These are phyloP conservation scores for Alopecurus myosuroides DNA, from an alignment of 176 grass and related monocot species.

Conservation along the genomic window DNA sequence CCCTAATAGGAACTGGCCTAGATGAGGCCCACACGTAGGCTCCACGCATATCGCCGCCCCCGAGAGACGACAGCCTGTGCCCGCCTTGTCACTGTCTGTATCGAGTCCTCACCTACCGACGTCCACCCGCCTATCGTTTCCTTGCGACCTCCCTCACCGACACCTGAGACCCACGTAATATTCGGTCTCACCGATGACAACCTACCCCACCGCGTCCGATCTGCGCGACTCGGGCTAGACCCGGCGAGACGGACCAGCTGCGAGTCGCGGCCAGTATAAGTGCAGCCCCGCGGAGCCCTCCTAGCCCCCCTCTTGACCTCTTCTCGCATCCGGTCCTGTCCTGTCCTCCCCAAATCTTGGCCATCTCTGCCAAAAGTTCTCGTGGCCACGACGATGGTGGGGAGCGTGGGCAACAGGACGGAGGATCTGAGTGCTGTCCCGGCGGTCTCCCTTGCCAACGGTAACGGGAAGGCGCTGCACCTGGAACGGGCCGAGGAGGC, in stretches of 20 bases:
- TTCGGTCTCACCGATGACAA: neutral
- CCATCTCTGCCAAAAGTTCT: neutral
- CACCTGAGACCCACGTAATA: fast-evolving
- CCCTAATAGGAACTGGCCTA: too few relatives aligned
- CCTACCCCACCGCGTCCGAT: conserved; percentile 16
- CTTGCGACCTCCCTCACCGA: neutral
- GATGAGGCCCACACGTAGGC: neutral
- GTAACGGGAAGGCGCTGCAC: neutral
- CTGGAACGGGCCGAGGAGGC: neutral
- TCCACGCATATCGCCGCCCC: neutral
- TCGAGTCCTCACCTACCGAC: neutral
- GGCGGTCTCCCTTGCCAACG: neutral
- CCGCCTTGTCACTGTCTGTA: neutral
- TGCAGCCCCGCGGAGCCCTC: conserved; percentile 15
- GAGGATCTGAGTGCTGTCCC: conserved; percentile 28
- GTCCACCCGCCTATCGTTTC: fast-evolving
- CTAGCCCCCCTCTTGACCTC: neutral
- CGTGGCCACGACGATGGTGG: conserved; percentile 50
- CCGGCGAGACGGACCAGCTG: neutral
- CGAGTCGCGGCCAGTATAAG: neutral
- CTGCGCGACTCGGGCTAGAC: neutral
- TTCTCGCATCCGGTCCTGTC: neutral
- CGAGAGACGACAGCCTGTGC: neutral
- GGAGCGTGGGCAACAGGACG: conserved; percentile 55
- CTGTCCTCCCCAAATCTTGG: conserved; percentile 25